These are phyloP conservation scores for Cercospora brassicicola DNA, from an alignment of 2,329 filamentous ascomycete genomes.

Conservation along the genomic window DNA sequence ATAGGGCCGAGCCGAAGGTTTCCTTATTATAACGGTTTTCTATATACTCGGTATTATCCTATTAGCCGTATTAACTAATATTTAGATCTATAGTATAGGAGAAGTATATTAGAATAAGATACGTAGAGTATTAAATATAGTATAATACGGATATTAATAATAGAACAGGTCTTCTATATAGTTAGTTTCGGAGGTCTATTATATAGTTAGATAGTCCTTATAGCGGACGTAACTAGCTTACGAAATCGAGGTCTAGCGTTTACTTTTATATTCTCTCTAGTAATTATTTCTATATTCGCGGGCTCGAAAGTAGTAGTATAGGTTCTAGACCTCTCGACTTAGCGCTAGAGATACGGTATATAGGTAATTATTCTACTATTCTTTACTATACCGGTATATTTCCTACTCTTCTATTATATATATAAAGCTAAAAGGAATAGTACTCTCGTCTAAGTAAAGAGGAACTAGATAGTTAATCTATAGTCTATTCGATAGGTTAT, in stretches of 20 bases:
- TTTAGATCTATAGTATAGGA: background rate
- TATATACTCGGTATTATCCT: background rate
- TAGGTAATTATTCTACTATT: background rate
- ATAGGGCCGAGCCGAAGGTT: background rate
- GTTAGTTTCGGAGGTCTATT: background rate
- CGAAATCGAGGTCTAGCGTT: background rate
- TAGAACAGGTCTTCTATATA: background rate
- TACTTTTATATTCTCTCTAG: background rate
- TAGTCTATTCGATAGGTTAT: background rate
- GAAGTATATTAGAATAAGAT: background rate
- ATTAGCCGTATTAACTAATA: background rate
- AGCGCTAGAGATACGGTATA: background rate
- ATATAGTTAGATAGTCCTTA: background rate
- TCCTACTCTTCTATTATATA: background rate
- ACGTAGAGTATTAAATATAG: fast-evolving
- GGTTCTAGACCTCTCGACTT: background rate
- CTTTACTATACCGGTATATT: background rate
- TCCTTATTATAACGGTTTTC: background rate
- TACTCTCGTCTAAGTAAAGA: background rate
- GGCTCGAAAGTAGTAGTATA: background rate
- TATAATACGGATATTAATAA: background rate
- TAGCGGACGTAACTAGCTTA: background rate
- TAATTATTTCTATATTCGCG: background rate
- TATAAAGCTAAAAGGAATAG: background rate
- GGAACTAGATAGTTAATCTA: background rate